Conservation (phyloP, 108 stramenopile species). For the Fragilariopsis cylindrus region DNA sequence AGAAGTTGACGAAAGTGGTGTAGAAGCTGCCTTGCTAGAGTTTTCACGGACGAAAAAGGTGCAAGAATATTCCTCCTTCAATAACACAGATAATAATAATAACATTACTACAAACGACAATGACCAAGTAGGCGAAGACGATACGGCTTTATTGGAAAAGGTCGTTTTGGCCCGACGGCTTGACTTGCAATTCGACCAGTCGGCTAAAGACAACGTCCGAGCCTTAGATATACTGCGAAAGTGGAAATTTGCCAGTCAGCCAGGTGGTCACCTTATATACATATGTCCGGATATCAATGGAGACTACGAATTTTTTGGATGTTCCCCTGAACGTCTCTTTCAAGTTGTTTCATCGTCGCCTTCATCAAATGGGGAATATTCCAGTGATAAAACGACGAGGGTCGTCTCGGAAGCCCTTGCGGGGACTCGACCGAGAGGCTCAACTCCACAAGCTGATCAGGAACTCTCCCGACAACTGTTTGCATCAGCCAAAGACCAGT, state of each 20-base stretch:
- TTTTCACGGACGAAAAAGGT: slow-evolving; percentile 24
- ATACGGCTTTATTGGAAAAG: slow-evolving; percentile 41
- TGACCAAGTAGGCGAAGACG: neutral
- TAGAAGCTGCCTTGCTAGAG: slow-evolving; percentile 52
- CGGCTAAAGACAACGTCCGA: slow-evolving; percentile 21
- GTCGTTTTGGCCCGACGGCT: slow-evolving; percentile 75
- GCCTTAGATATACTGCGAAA: slow-evolving; percentile 68
- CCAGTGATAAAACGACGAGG: neutral
- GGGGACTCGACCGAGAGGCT: slow-evolving; percentile 79
- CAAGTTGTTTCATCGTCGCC: slow-evolving; percentile 29
- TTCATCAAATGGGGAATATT: neutral
- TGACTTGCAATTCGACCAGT: slow-evolving; percentile 42
- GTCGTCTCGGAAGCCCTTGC: slow-evolving; percentile 82
- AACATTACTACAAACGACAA: neutral
- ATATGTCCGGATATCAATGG: slow-evolving; percentile 48
- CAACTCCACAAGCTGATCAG: slow-evolving; percentile 63
- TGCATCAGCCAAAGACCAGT: slow-evolving; percentile 69
- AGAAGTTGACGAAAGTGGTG: slow-evolving; percentile 68
- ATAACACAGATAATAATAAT: neutral
- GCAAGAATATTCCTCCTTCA: neutral
- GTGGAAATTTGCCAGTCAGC: slow-evolving; percentile 64
- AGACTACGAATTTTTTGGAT: slow-evolving; percentile 71
- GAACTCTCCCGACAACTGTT: slow-evolving; percentile 68
- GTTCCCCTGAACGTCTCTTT: slow-evolving; percentile 85
- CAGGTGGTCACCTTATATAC: slow-evolving; percentile 80